These are phyloP conservation scores for Ballota nigra DNA, from an alignment of 257 asterid species.

Conservation along the genomic window DNA sequence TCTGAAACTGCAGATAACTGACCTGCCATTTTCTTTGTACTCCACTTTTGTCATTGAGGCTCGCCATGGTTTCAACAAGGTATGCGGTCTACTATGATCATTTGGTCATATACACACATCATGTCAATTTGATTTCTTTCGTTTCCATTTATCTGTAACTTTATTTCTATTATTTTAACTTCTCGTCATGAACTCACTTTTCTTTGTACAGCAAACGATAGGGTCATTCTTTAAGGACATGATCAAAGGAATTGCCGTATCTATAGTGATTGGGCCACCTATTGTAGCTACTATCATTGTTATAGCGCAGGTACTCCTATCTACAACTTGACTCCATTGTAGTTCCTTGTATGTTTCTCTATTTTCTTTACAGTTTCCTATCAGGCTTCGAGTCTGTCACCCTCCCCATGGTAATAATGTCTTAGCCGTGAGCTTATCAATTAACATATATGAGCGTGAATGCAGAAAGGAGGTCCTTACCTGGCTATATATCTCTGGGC, in stretches of 20 bases:
- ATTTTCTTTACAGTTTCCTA: background rate
- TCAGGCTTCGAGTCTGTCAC: background rate
- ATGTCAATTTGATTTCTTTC: background rate
- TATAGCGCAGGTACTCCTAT: conserved; percentile 75
- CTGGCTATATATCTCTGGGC: conserved; percentile 95
- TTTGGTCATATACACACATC: background rate
- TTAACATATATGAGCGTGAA: conserved; percentile 19
- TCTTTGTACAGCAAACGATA: conserved; percentile 72
- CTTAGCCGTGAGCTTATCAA: conserved; percentile 13
- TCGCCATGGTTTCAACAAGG: conserved; percentile 95
- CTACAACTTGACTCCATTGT: conserved; percentile 14
- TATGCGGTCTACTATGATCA: conserved; percentile 23
- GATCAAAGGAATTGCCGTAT: conserved; percentile 68
- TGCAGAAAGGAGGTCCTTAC: conserved; percentile 99
- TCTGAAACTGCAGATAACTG: conserved; percentile 69
- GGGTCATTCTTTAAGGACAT: conserved; percentile 87
- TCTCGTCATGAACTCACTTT: conserved; percentile 16
- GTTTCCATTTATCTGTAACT: background rate
- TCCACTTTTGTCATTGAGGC: conserved; percentile 96
- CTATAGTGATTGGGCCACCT: conserved; percentile 88
- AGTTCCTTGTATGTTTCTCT: background rate
- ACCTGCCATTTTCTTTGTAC: conserved; percentile 87
- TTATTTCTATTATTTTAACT: background rate
- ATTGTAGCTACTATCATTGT: conserved; percentile 90
- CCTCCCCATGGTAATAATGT: conserved; percentile 3